These are phyloP conservation scores for Heritiera littoralis DNA, from an alignment of 345 rosid species.

Conservation along the genomic window DNA sequence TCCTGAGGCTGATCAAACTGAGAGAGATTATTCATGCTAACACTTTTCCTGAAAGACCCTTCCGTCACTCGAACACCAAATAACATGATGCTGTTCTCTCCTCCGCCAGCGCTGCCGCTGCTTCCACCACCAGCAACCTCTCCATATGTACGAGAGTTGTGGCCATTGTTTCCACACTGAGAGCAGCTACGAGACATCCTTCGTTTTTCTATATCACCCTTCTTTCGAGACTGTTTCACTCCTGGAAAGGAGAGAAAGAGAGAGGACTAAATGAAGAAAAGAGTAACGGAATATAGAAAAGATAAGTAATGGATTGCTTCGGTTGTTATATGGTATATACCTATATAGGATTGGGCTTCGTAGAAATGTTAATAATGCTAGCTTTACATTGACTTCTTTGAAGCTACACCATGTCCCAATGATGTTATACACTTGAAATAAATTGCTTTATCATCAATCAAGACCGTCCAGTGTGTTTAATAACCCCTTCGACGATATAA, in stretches of 20 bases:
- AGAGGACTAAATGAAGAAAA: background rate
- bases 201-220: background rate
- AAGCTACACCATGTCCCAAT: slow-evolving; percentile 1
- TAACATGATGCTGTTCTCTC: slow-evolving; percentile 60
- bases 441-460: slow-evolving; percentile 9
- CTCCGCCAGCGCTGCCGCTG: background rate
- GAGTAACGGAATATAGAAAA: slow-evolving; percentile 13
- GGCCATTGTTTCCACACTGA: slow-evolving; percentile 74
- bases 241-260: slow-evolving; percentile 21
- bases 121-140: slow-evolving; percentile 16
- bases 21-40: slow-evolving; percentile 68
- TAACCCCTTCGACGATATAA: slow-evolving; percentile 15
- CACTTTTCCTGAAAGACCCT: slow-evolving; percentile 66
- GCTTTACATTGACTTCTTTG: background rate
- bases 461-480: slow-evolving; percentile 25
- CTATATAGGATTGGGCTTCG: background rate
- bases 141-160: slow-evolving; percentile 58
- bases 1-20: slow-evolving; percentile 61
- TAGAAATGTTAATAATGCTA: background rate
- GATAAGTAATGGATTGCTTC: background rate
- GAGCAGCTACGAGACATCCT: slow-evolving; percentile 62
- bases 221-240: background rate
- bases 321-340: slow-evolving; percentile 6
- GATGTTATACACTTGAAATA: background rate
- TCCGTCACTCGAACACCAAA: slow-evolving; percentile 69